Percentiles rank a stretch among this genome's conserved stretches.
These are phyloP conservation scores for Mucor lusitanicus DNA, from an alignment of 371 early-diverging fungal species.

Conservation along the genomic window DNA sequence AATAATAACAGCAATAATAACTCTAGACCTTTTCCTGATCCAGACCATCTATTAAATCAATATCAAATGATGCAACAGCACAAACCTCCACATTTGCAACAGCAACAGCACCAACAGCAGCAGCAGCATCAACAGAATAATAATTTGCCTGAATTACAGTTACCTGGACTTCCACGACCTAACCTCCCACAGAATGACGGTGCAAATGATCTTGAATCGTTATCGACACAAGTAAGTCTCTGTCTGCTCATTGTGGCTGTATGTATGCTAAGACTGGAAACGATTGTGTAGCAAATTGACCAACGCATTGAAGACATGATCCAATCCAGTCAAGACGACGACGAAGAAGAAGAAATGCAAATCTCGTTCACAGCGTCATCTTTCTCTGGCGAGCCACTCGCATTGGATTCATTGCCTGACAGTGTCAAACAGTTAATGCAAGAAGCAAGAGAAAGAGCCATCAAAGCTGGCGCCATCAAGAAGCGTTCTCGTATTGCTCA, in stretches of 20 bases:
- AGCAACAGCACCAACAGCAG: conserved; percentile 1
- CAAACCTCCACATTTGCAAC: not conserved
- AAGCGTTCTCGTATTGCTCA: conserved; percentile 30
- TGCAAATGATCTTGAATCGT: conserved; percentile 22
- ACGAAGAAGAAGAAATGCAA: not conserved
- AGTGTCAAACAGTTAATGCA: conserved; percentile 38
- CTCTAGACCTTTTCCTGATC: conserved; percentile 20
- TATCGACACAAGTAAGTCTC: conserved; percentile 4
- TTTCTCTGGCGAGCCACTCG: conserved; percentile 31
- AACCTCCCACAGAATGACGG: conserved; percentile 53
- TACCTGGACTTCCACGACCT: conserved; percentile 31
- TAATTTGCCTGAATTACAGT: conserved; percentile 21
- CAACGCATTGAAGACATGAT: conserved; percentile 36
- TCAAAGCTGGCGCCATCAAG: conserved; percentile 35
- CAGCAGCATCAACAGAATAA: conserved; percentile 1
- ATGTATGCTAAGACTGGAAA: not conserved
- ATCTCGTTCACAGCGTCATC: conserved; percentile 36
- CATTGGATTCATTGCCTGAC: conserved; percentile 39
- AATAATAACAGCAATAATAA: not conserved
- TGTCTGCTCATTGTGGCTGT: not conserved
- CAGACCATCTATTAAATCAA: conserved; percentile 18
- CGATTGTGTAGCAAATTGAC: conserved; percentile 42
- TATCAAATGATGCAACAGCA: conserved; percentile 18
- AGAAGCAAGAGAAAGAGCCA: conserved; percentile 39
- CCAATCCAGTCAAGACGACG: conserved; percentile 7